Conservation (phyloP, 192 early-diverging fungal genomes). For the Coemansia javaensis region DNA sequence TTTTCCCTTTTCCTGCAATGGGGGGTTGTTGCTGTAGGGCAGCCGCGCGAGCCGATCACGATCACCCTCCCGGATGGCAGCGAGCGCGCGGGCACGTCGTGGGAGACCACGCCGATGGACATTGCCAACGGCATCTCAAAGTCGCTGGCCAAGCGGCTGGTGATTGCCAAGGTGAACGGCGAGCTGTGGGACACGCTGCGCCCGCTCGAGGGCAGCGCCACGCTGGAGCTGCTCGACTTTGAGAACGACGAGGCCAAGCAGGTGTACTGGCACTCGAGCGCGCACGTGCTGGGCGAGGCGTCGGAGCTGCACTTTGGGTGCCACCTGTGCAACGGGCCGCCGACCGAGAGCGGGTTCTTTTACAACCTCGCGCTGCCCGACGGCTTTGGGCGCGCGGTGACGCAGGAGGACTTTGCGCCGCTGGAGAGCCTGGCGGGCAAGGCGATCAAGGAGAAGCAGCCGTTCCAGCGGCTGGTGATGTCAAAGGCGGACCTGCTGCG, state of each 20-base stretch:
- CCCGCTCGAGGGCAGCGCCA: slow-evolving; percentile 75
- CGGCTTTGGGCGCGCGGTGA: slow-evolving; percentile 58
- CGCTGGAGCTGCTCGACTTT: slow-evolving; percentile 90
- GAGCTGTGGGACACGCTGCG: slow-evolving; percentile 84
- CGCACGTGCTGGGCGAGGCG: slow-evolving; percentile 95
- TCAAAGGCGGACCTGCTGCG: slow-evolving; percentile 86
- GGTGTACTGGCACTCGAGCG: slow-evolving; percentile 99
- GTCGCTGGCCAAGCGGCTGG: slow-evolving; percentile 81
- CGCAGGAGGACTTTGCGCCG: slow-evolving; percentile 75
- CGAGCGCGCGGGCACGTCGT: slow-evolving; percentile 72
- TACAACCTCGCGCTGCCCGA: slow-evolving; percentile 91
- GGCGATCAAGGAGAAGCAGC: slow-evolving; percentile 93
- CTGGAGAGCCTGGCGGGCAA: slow-evolving; percentile 85
- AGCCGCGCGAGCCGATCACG: slow-evolving; percentile 69
- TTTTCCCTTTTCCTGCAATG: not conserved
- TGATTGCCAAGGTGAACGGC: slow-evolving; percentile 94
- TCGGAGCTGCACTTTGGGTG: slow-evolving; percentile 97
- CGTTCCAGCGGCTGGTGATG: slow-evolving; percentile 83
- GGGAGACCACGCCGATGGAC: slow-evolving; percentile 93
- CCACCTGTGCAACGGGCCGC: slow-evolving; percentile 95
- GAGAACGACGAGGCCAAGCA: slow-evolving; percentile 85
- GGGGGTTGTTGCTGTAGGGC: slow-evolving; percentile 41
- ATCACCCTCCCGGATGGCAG: slow-evolving; percentile 88
- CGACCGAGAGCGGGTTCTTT: slow-evolving; percentile 92
- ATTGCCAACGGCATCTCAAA: slow-evolving; percentile 86